These are phyloP conservation scores for Ascochyta rabiei DNA, from an alignment of 2,329 filamentous ascomycete species.

Conservation along the genomic window DNA sequence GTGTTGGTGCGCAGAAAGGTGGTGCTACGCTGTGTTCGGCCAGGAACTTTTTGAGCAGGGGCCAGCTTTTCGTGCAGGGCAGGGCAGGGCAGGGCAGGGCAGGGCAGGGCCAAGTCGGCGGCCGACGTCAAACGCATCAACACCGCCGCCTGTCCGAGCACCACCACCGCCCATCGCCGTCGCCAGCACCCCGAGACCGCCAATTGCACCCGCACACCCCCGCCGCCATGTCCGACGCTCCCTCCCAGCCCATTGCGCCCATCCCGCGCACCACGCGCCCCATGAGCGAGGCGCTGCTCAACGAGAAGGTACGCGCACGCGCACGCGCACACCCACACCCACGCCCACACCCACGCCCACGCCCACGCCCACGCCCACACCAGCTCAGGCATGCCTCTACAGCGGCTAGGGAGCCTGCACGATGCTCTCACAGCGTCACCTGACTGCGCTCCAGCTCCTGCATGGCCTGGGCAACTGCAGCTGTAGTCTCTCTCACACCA, in stretches of 20 bases:
- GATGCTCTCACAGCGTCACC: no score
- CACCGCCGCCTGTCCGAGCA: conserved; percentile 27
- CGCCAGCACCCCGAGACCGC: conserved; percentile 24
- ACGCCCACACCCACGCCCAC: no score
- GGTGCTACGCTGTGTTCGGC: conserved; percentile 22
- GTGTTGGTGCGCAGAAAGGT: conserved; percentile 24
- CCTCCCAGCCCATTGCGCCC: conserved; percentile 61
- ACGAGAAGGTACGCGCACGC: conserved; percentile 82
- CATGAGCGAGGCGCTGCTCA: conserved; percentile 95
- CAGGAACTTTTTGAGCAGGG: conserved; percentile 9
- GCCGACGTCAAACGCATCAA: conserved; percentile 34
- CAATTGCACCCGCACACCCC: conserved; percentile 36
- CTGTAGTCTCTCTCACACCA: conserved; percentile 20
- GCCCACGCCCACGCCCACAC: background rate
- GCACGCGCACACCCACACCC: background rate
- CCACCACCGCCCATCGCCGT: conserved; percentile 17
- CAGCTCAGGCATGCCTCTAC: background rate
- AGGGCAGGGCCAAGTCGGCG: conserved; percentile 31
- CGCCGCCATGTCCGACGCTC: conserved; percentile 64
- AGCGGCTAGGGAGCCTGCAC: background rate
- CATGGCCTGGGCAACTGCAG: conserved; percentile 10
- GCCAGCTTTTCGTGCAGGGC: conserved; percentile 1
- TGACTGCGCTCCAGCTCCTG: background rate
- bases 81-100: no score
- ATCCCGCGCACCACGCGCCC: conserved; percentile 75